Base-by-base conservation (phyloP, 1,284 basidiomycete species). In the Malassezia caprae region DNA sequence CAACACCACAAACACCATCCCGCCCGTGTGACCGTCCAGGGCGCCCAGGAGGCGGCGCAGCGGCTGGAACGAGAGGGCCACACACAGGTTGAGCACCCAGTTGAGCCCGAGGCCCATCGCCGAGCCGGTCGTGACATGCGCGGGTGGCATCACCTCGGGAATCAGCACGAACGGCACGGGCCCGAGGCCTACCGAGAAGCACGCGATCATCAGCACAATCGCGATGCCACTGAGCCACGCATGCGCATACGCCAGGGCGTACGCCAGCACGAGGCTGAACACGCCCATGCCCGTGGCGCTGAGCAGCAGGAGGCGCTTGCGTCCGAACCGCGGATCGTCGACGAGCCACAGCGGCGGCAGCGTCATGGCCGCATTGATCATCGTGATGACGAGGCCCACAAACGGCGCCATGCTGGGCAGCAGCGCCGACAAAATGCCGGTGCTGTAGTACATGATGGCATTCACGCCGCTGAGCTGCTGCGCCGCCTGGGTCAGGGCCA, bases 161-260 rank as follows among this genome's bases (percentile, higher is more conserved):
- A 93, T 84, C 75, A 94, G 85, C 39, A 96, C 83, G 72, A 90
- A 94, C 0, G 90, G 90, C 31, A 94, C 59, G 4, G 90, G 90
- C 0, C 90, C 90, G n/a, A 94, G 79, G 1, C 90, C 90, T 34
- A 87, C 77, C 0, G 88, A 86, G 72, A 93, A 96, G 0, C 86
- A 86, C 84, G 84, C 88, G 31, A 94, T 84, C 72, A 94, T 91
- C 1, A 82, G 79, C 43, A 89, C 76, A 61, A 94, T 88, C 4
- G 86, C 82, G 23, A 87, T 69, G 51, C 86, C 89, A 8, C 86
- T 82, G 8, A 90, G 68, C 31, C 15, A 8, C 12, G 50, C 39
- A 23, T 43, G 15, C 10, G 30, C 48, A 6, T 78, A 75, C 19
- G 49, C 39, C 37, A 62, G 58, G 2, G 56, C 58, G 12, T 80